Evolutionary conservation across 2,329 filamentous ascomycete genomes (phyloP), one percentile per base, ranked within the genome.

Genomic region (Fusarium graminum): DNA sequence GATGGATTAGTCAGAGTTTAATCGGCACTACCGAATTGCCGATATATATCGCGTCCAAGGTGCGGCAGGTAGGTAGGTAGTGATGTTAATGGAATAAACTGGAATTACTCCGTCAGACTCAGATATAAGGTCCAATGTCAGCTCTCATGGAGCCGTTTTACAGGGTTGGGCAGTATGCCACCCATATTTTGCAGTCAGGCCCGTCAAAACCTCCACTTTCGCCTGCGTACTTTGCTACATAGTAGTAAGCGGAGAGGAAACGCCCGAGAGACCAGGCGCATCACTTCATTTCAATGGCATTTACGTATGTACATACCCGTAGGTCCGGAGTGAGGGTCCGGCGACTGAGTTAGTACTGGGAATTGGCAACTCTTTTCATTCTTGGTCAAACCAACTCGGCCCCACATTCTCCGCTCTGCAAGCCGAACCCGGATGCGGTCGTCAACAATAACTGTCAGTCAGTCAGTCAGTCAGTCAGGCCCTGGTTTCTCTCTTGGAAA

Each of bases 1-100:
- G 41, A 57, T 42, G 62, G 45, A 51, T 67, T 68, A 68, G 65
- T 68, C 45, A 68, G 65, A 44, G 25, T 32, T 16, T 22, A 55
- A 32, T 60, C 30, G 59, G 32, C 34, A 41, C 44, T 16, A 40
- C 45, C 43, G 34, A 46, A 59, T 59, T 29, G 36, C 9, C 12
- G 32, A 34, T 17, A 19, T 22, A 22, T 22, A 22, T 22, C 22
- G 22, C 22, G 22, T 22, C 6, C 22, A 22, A 22, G 22, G 22
- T 22, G 6, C 22, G 22, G 22, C 22, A 38, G 11, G 19, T 25
- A 50, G 14, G 32, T 28, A 30, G 41, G 19, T 4, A 22, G n/a
- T n/a, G 32, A 34, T 7, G 32, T 8, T 16, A 34, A 34, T 34
- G 14, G 14, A 34, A 30, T 46, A 53, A 61, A 47, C 46, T 39